phyloP scores from a whole-genome alignment of 768 basidiomycete genomes.

The Agrocybe chaxingu region DNA sequence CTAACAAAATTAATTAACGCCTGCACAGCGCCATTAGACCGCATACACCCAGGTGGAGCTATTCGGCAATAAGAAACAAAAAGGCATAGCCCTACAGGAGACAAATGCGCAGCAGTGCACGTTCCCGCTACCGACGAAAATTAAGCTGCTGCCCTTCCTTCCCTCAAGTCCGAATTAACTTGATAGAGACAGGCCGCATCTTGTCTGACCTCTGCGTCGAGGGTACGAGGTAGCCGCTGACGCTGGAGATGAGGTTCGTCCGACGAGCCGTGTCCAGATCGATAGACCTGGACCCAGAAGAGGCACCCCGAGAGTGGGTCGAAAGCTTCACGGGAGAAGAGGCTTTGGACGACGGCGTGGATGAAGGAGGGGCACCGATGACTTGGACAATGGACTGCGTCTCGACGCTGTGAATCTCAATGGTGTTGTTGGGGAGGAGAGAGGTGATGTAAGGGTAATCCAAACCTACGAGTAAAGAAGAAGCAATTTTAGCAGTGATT shows the following conservation, averaged over 20 bases:
- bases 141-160: no score
- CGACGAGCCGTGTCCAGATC: conserved; percentile 22
- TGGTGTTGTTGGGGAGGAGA: conserved; percentile 71
- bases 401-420: conserved; percentile 81
- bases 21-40: no score
- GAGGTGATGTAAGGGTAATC: conserved; percentile 82
- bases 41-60: no score
- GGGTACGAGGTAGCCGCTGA: conserved; percentile 46
- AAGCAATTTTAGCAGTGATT: background rate
- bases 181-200: conserved; percentile 40
- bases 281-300: conserved; percentile 12
- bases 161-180: conserved; percentile 18
- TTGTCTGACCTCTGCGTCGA: conserved; percentile 46
- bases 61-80: no score
- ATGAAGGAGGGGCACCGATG: conserved; percentile 43
- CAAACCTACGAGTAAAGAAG: conserved; percentile 46
- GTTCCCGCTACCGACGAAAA: no score
- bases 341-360: conserved; percentile 12
- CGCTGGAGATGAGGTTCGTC: conserved; percentile 34
- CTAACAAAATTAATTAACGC: no score
- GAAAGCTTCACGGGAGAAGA: conserved; percentile 14
- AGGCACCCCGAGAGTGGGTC: conserved; percentile 18
- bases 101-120: no score
- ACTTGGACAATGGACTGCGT: conserved; percentile 71
- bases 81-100: no score